Conservation (phyloP, 306 rosid genomes). For the Casuarina cunninghamiana region DNA sequence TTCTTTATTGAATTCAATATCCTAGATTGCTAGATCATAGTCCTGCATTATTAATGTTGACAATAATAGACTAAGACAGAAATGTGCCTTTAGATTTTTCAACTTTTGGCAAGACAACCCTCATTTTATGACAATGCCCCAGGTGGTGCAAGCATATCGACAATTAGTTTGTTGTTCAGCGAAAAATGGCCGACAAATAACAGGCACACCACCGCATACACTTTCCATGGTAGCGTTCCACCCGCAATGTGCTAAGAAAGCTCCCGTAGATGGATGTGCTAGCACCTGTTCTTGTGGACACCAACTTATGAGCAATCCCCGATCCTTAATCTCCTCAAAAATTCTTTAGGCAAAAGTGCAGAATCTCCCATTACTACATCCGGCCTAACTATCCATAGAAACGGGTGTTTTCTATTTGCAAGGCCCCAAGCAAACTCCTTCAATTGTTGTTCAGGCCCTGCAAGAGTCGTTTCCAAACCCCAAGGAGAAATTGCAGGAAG, state of each 20-base stretch:
- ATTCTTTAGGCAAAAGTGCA: conserved; percentile 20
- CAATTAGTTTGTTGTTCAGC: conserved; percentile 33
- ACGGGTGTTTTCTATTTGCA: conserved; percentile 34
- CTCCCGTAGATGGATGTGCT: conserved; percentile 37
- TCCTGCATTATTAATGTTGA: no score
- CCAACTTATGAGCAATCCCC: conserved; percentile 33
- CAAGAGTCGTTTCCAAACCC: no score
- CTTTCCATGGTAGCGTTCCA: conserved; percentile 37
- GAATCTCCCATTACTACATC: conserved; percentile 30
- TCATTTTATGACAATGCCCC: conserved; percentile 8
- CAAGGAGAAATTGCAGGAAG: no score
- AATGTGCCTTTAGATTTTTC: no score
- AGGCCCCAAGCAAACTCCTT: conserved; percentile 46
- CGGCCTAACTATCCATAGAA: conserved; percentile 39
- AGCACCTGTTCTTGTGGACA: conserved; percentile 34
- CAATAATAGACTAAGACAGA: no score
- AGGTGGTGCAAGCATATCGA: background rate
- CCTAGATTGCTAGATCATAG: no score
- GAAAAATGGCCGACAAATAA: conserved; percentile 45
- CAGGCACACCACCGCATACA: conserved; percentile 28
- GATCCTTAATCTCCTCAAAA: conserved; percentile 27
- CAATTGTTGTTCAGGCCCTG: conserved; percentile 14
- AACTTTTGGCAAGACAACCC: no score
- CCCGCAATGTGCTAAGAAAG: conserved; percentile 31
- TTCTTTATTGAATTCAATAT: no score